Evolutionary conservation across 495 filamentous ascomycete species (phyloP), one percentile per base, ranked within the genome.

Genomic region (Staphylotrichum longicolle): DNA sequence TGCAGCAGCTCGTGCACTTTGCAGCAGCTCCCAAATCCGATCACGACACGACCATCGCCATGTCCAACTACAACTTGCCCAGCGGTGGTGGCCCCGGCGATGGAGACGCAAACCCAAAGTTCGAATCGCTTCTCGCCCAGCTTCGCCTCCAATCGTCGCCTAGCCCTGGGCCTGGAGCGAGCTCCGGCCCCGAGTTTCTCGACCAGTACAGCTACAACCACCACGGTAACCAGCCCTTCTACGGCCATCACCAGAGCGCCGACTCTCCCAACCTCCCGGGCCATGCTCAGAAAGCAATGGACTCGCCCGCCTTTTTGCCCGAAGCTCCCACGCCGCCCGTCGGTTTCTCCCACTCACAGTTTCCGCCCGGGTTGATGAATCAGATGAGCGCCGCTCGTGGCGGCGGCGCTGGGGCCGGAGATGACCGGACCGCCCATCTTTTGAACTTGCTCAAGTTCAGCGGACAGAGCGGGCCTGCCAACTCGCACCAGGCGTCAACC

Each of bases 361-460:
- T 72, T 35, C 73, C 74, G 0, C 70, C 74, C 33, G 73, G 73
- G 5, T 64, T 74, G 59, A 69, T 79, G 58, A 73, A 73, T 15
- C 68, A 71, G n/a, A 77, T 79, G 49, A 72, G 70, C 52, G 71
- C 70, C 15, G 76, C 74, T 66, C 75, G 76, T 49, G 70, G 75
- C 61, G 67, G 76, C 66, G 79, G 84, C 3, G 48, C 35, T 12
- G 66, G 39, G 7, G 66, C 75, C 63, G 79, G 84, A 57, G 74
- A 83, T 55, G 80, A 90, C 37, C 70, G 85, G 78, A 77, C 86
- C 80, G 55, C 85, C 75, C 91, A 87, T 68, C 76, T 98, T 64
- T 80, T 98, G 69, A 94, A 88, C 68, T 82, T 98, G 45, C 82
- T 98, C 53, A 91, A 91, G 75, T 96, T 92, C 75, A 91, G 84